phyloP scores from a whole-genome alignment of 306 rosid species.

The Rosa chinensis region DNA sequence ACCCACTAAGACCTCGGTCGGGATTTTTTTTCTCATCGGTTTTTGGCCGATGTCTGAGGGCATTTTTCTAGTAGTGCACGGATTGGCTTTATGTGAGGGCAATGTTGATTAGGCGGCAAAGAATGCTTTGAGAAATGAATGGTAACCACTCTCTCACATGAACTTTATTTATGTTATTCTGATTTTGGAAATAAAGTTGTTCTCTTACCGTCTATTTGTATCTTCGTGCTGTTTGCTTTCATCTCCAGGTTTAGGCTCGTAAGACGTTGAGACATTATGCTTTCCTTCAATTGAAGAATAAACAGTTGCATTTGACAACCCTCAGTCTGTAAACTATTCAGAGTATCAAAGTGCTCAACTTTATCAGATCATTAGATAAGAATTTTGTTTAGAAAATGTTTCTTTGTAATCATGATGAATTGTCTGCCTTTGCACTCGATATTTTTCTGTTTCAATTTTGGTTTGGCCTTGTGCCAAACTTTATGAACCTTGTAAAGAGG shows the following conservation, averaged over 20 bases:
- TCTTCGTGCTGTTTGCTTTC: background rate
- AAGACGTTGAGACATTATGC: background rate
- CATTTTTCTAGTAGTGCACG: too few relatives aligned
- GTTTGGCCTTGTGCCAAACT: too few relatives aligned
- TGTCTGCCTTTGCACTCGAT: background rate
- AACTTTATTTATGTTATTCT: background rate
- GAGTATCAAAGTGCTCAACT: too few relatives aligned
- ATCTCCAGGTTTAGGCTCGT: background rate
- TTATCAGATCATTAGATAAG: background rate
- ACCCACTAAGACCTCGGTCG: too few relatives aligned
- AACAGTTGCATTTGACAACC: too few relatives aligned
- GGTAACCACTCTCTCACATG: background rate
- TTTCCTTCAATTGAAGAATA: background rate
- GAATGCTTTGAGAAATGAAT: background rate
- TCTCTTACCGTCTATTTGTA: background rate
- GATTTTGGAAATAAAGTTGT: background rate
- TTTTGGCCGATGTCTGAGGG: too few relatives aligned
- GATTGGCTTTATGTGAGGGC: conserved; percentile 7
- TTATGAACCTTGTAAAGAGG: background rate
- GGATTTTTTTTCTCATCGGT: too few relatives aligned
- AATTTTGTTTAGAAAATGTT: too few relatives aligned
- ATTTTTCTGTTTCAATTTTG: too few relatives aligned
- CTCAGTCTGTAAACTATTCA: too few relatives aligned
- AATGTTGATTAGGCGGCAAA: background rate
- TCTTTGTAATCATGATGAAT: background rate